Percentiles rank a stretch among this genome's conserved stretches.
Conservation (phyloP, 495 filamentous ascomycete species). For the Hyaloscypha variabilis region DNA sequence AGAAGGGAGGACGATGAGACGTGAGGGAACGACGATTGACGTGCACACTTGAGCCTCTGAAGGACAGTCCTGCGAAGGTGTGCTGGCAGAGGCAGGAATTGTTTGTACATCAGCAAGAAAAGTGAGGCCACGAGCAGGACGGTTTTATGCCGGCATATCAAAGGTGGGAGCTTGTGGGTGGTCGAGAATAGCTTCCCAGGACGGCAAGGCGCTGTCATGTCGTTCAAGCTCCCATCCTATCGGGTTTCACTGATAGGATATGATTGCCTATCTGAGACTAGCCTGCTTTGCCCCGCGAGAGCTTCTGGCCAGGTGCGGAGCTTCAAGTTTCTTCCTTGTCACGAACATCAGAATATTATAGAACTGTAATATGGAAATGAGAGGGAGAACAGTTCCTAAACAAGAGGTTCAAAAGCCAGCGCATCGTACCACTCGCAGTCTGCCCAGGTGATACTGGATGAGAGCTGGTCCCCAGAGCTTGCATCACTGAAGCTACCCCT, state of each 20-base stretch:
- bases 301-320: background rate
- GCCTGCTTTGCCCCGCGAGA: background rate
- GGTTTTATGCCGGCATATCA: slow-evolving; percentile 2
- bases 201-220: background rate
- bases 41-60: background rate
- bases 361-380: background rate
- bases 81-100: slow-evolving; percentile 24
- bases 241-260: background rate
- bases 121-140: background rate
- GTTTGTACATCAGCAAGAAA: slow-evolving; percentile 15
- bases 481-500: slow-evolving; percentile 14
- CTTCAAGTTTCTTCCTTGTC: background rate
- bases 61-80: slow-evolving; percentile 22
- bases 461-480: background rate
- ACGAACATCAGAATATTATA: background rate
- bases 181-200: slow-evolving; percentile 8
- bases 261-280: background rate
- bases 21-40: background rate
- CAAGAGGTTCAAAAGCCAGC: background rate
- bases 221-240: background rate
- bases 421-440: background rate
- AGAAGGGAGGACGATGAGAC: background rate
- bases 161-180: background rate
- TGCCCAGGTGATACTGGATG: background rate
- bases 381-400: background rate